Conservation (phyloP, 257 asterid species). For the Datura wrightii region DNA sequence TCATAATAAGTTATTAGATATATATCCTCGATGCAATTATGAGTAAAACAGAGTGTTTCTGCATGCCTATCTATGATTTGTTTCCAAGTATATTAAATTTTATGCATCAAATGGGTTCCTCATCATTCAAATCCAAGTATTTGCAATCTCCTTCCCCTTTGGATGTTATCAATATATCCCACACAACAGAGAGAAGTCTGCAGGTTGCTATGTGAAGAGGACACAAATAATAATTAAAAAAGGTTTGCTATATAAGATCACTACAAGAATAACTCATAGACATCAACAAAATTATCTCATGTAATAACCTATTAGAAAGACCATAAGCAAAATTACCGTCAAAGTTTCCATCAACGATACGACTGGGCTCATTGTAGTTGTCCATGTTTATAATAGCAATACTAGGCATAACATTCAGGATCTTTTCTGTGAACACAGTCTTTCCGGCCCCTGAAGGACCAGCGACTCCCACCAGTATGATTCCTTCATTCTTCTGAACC, state of each 20-base stretch:
- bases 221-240: neutral
- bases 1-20: neutral
- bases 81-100: no score
- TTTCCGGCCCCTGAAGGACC: constrained; percentile 99
- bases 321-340: constrained; percentile 62
- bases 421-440: constrained; percentile 88
- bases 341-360: constrained; percentile 90
- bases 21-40: neutral
- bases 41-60: neutral
- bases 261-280: constrained; percentile 29
- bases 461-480: constrained; percentile 83
- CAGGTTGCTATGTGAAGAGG: constrained; percentile 15
- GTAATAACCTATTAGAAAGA: constrained; percentile 14
- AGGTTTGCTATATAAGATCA: neutral
- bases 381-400: constrained; percentile 90
- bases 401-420: constrained; percentile 84
- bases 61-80: neutral
- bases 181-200: neutral
- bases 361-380: constrained; percentile 86
- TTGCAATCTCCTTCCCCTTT: neutral
- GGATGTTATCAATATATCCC: neutral
- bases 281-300: constrained; percentile 8
- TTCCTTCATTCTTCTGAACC: constrained; percentile 91
- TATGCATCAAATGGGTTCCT: no score
- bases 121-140: neutral